These are phyloP conservation scores for Mycena polygramma DNA, from an alignment of 768 basidiomycete genomes.

Conservation along the genomic window DNA sequence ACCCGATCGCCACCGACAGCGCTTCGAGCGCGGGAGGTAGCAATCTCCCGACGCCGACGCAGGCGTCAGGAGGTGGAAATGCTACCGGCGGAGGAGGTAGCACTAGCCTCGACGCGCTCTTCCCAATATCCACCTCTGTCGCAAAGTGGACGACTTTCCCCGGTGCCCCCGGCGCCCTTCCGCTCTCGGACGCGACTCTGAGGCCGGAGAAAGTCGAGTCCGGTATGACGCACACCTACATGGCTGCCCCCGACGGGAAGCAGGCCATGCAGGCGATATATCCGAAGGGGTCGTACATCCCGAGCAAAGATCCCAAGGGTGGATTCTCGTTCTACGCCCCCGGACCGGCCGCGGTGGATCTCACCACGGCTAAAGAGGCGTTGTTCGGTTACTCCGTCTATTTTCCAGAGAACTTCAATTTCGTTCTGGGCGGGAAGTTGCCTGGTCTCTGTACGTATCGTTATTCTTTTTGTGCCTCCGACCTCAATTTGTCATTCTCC, in stretches of 20 bases:
- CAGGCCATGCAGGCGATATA: constrained; percentile 64
- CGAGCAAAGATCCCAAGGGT: constrained; percentile 59
- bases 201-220: constrained; percentile 53
- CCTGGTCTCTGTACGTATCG: constrained; percentile 73
- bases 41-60: too few relatives aligned
- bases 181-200: constrained; percentile 60
- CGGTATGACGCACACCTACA: constrained; percentile 54
- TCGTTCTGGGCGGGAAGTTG: constrained; percentile 77
- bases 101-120: constrained; percentile 47
- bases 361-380: constrained; percentile 73
- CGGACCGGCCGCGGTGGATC: constrained; percentile 65
- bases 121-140: constrained; percentile 51
- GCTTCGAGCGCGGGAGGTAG: neutral
- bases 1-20: neutral
- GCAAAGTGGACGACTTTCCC: constrained; percentile 60
- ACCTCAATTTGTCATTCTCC: neutral
- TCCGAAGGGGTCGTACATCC: constrained; percentile 69
- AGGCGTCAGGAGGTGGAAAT: too few relatives aligned
- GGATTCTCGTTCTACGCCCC: constrained; percentile 81
- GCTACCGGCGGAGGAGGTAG: neutral
- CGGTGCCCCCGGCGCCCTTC: constrained; percentile 47
- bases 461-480: too few relatives aligned
- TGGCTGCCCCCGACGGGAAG: constrained; percentile 62
- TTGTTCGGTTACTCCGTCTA: constrained; percentile 72
- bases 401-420: constrained; percentile 72